Evolutionary conservation across 1,139 yeast genomes (phyloP), one percentile per base, ranked within the genome.

Genomic region (Geotrichum phurueaensis): DNA sequence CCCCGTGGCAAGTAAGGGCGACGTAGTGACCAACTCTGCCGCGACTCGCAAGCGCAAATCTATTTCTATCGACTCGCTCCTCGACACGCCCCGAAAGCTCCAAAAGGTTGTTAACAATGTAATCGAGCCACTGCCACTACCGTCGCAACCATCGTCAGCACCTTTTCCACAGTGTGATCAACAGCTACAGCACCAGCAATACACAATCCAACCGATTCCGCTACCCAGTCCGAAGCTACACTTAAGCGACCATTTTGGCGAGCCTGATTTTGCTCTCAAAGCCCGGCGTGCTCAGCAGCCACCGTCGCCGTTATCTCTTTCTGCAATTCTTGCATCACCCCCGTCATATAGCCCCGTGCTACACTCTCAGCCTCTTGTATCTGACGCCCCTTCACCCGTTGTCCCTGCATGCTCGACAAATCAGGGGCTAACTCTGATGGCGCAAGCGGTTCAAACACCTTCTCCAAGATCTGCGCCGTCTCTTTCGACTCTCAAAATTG

Each of bases 401-500:
- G 45, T 39, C 45, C 45, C 45, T 15, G 45, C 45, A 5, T n/a
- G 20, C 20, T 6, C 6, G 45, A 13, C 45, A 15, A n/a, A 39
- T 15, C 45, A 15, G n/a, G 45, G 6, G n/a, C 6, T 39, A n/a
- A 2, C 45, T 15, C 45, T 6, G 15, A 15, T n/a, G n/a, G 15
- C 45, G 7, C 15, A 18, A n/a, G 18, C 6, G 3, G 45, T n/a
- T 6, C 45, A 39, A 15, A 7, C 15, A 3, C n/a, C n/a, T 2
- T n/a, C 45, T 3, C 45, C 18, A 12, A 39, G 15, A 39, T 4
- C 18, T 15, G 15, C 45, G 2, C 45, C 45, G 7, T 39, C 78
- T 55, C 76, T n/a, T 13, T 39, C n/a, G 18, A 15, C 45, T 2
- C 45, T 39, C 18, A 39, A 76, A 62, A 73, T 79, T 33, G 77